Evolutionary conservation across 257 asterid genomes (phyloP).

Genomic region (Petunia secreta): DNA sequence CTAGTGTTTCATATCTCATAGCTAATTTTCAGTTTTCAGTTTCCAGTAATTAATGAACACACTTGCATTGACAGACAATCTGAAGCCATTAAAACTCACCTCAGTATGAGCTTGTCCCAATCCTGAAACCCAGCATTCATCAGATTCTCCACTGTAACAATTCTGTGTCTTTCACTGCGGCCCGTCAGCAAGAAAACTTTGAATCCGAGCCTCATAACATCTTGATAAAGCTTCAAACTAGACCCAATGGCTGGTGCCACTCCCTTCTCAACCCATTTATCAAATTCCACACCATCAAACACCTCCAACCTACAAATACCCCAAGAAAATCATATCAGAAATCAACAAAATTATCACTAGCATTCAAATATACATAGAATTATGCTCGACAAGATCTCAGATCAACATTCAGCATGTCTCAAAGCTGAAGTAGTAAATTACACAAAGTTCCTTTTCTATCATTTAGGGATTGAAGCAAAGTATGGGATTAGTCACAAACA

Average conservation of each 20-base stretch:
- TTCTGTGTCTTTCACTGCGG: constrained; percentile 65
- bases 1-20: not conserved
- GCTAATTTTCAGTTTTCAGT: not conserved
- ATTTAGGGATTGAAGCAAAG: too few relatives aligned
- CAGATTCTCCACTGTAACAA: constrained; percentile 65
- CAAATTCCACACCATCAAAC: constrained; percentile 61
- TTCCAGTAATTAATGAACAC: not conserved
- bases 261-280: constrained; percentile 83
- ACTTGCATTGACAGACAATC: not conserved
- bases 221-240: constrained; percentile 70
- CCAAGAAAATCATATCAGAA: not conserved
- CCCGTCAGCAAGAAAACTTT: constrained; percentile 72
- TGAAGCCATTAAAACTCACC: constrained; percentile 43
- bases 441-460: not conserved
- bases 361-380: constrained; percentile 49
- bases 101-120: constrained; percentile 77
- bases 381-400: not conserved
- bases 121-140: constrained; percentile 60
- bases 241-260: constrained; percentile 58
- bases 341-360: not conserved
- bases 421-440: not conserved
- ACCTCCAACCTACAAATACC: constrained; percentile 62
- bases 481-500: too few relatives aligned
- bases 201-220: constrained; percentile 61
- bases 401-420: not conserved